phyloP scores from a whole-genome alignment of 805 yeast genomes.

The Kuraishia molischiana region DNA sequence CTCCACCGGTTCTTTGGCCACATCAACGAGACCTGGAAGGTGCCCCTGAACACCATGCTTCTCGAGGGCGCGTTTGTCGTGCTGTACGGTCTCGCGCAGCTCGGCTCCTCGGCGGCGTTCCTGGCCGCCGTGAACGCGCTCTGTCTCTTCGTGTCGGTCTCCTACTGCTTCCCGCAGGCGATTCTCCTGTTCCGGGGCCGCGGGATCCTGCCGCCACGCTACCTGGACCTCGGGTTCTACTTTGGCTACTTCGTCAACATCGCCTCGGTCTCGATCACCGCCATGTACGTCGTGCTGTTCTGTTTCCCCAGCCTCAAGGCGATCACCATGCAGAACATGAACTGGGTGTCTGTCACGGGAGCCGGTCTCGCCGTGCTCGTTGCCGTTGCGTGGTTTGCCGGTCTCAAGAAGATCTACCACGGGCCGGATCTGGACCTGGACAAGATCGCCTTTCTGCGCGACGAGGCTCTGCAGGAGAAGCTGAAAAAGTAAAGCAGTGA shows the following conservation, averaged over 20 bases:
- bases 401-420: background rate
- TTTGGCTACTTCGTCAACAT: background rate
- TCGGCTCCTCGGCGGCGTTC: background rate
- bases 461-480: background rate
- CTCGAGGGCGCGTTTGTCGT: background rate
- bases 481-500: too few relatives aligned
- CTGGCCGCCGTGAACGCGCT: background rate
- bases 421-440: background rate
- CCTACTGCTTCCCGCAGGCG: background rate
- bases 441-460: background rate
- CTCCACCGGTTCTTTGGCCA: conserved; percentile 12
- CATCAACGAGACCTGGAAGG: conserved; percentile 10
- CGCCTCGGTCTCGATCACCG: background rate
- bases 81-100: background rate
- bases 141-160: background rate
- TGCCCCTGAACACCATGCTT: conserved; percentile 8
- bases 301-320: background rate
- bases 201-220: background rate
- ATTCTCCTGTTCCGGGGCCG: background rate
- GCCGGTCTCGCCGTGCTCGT: background rate
- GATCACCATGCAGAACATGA: background rate
- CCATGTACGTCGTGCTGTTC: background rate
- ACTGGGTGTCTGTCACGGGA: background rate
- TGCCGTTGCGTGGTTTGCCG: background rate
- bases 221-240: background rate